Evolutionary conservation across 768 basidiomycete genomes (phyloP), one percentile per base, ranked within the genome.

Genomic region (Steccherinum ochraceum): DNA sequence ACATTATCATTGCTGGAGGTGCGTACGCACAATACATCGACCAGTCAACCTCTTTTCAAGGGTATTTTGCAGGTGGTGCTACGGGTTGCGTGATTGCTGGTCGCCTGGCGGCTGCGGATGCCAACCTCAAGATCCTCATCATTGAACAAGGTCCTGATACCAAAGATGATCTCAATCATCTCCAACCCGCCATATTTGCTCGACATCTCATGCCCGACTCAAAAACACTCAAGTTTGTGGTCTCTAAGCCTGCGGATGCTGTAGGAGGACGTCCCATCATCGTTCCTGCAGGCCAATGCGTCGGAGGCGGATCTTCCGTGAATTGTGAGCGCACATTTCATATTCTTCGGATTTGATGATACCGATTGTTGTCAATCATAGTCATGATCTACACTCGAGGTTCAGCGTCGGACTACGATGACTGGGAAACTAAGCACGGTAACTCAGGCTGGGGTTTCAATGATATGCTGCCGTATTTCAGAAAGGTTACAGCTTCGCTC

Each of bases 231-330:
- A 72, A 71, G 2, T 67, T 70, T 52, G 69, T 83, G 51, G 45
- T 48, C 4, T 59, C 55, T 5, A 65, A 65, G 20, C 69, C 72
- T 4, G 75, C 74, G 54, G 64, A 67, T 0, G 76, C 71, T 49
- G 64, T 74, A 30, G 69, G 60, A 12, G 77, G 74, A 3, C 79
- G 84, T 3, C 57, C 66, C 4, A 58, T 67, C 3, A 44, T 77
- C 30, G 69, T 81, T 3, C 69, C 72, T 0, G 59, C 67, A 21
- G 83, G 77, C 0, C 70, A 76, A 48, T 75, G 72, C 40, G 57
- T 87, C 4, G 84, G 84, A 2, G 84, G 84, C 4, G 83, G 83
- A 0, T 83, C 81, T 0, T 66, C 69, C 48, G 73, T 85, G 16
- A 86, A 84, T 55, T 80, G 82, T 81, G 44, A 42, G 63, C 23